Evolutionary conservation across 768 basidiomycete species (phyloP), one percentile per base, ranked within the genome.

Genomic region (Russula earlei): DNA sequence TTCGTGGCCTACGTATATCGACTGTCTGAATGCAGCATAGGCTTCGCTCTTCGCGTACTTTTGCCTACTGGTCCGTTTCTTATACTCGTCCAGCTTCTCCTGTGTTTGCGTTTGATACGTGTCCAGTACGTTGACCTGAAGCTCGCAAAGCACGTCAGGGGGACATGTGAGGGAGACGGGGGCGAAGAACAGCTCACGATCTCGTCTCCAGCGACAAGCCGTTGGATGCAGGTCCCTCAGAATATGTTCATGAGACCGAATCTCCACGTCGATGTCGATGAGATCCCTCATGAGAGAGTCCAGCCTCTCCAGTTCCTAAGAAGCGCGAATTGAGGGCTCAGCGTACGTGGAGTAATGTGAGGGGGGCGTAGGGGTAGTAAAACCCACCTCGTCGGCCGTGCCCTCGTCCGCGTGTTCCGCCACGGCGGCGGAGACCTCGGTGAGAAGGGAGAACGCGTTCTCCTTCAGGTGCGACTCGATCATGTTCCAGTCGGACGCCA

Each of bases 251-350:
- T 90, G 82, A 4, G 74, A 69, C 15, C 67, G 69, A 72, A 90
- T 80, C 62, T 84, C 80, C 3, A 76, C 70, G 44, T 80, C 74
- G 14, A 85, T 74, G 63, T 91, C 87, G 22, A 92, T 71, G 3
- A 87, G 72, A 43, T 78, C 74, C 63, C 77, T 82, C 79, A 91
- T 85, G 46, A 84, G 72, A 20, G 45, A 37, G 55, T 94, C 90
- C 4, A 92, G 73, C 58, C 80, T 75, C 19, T 68, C 69, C 22
- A 88, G 65, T 33, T 75, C 73, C 85, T 87, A 55, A n/a, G n/a
- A n/a, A n/a, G n/a, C n/a, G n/a, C n/a, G 36, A 49, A 46, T 46
- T 19, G 41, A 49, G 50, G 12, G 20, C 25, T 54, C 5, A 40
- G 7, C 14, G 4, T n/a, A n/a, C n/a, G n/a, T 44, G 55, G 29